Base-by-base conservation (phyloP, 441 rosid species). In the Mallotus repandus region DNA sequence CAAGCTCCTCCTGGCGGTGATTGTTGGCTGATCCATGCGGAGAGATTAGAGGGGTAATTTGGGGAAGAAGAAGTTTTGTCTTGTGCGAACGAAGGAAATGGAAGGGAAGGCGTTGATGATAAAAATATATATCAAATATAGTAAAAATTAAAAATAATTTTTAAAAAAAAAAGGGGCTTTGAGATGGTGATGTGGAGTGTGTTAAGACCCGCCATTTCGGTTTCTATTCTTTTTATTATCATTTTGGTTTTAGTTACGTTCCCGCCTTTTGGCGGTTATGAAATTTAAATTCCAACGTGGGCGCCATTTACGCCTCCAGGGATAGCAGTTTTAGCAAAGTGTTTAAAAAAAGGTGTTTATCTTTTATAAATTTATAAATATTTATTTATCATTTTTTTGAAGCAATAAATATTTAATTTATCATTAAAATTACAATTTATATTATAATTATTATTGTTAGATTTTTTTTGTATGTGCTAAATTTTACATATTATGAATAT, bases 1-100 rank as follows among this genome's bases (percentile, higher is more conserved):
- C 90, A 87, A 83, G 86, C 89, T 86, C 68, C 88, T 81, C 32
- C 82, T 80, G 61, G 80, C 63, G 69, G 83, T 21, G 71, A 76
- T 68, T 68, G 73, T 76, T 72, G 70, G 86, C 62, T 79, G 80
- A 77, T 85, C 89, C 93, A 91, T 88, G 29, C 5, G 61, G 61
- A 18, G 50, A 52, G 73, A 5, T 29, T 0, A 57, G 35, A 58
- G 50, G 73, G 75, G 64, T 52, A 71, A 55, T 74, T 66, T 66
- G 69, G 76, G 72, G 29, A 60, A 19, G 7, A 70, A 22, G 56
- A 11, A 9, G 29, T 5, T 58, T 41, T 35, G 15, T 35, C 55
- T 13, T 62, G 18, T 2, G 38, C 43, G 48, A 35, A 19, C 19
- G 58, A 38, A 22, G 48, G 45, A 5, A 43, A n/a, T 29, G 52